Percentiles rank a stretch among this genome's conserved stretches.
phyloP scores from a whole-genome alignment of 495 filamentous ascomycete genomes.

The Ramalina peruviana region DNA sequence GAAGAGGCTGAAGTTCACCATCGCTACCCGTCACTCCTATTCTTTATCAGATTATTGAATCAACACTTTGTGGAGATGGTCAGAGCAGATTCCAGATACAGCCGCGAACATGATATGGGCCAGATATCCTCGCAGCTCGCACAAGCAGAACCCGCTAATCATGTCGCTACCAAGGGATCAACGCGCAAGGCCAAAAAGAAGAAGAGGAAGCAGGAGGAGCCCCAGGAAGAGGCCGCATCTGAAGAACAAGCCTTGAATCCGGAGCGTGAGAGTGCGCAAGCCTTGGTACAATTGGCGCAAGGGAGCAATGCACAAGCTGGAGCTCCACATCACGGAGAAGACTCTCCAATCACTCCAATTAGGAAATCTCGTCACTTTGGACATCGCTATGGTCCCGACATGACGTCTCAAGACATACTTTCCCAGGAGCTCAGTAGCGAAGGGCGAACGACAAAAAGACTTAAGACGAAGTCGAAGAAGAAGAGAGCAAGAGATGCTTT shows the following conservation, averaged over 20 bases:
- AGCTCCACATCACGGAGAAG: not conserved
- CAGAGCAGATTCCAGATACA: not conserved
- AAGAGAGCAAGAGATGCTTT: not conserved
- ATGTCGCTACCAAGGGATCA: not conserved
- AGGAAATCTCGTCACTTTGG: too few relatives aligned
- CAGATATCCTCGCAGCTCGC: slow-evolving; percentile 10
- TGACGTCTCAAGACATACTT: not conserved
- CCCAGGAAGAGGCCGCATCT: not conserved
- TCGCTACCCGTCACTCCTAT: slow-evolving; percentile 2
- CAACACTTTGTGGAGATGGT: slow-evolving; percentile 1
- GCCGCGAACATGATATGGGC: slow-evolving; percentile 6
- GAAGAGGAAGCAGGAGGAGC: slow-evolving; percentile 3
- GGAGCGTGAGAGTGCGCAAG: slow-evolving; percentile 8
- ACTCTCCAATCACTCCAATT: not conserved
- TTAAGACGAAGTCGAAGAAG: not conserved
- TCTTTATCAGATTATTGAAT: not conserved
- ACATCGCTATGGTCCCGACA: slow-evolving; percentile 6
- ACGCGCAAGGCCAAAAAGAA: slow-evolving; percentile 1
- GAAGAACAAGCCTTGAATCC: not conserved
- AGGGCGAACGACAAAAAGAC: not conserved
- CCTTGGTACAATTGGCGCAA: slow-evolving; percentile 7
- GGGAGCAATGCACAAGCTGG: not conserved
- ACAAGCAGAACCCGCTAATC: not conserved
- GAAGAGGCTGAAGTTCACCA: not conserved
- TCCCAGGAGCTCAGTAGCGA: not conserved